Conservation (phyloP, 192 early-diverging fungal species). For the Linnemannia elongata region DNA sequence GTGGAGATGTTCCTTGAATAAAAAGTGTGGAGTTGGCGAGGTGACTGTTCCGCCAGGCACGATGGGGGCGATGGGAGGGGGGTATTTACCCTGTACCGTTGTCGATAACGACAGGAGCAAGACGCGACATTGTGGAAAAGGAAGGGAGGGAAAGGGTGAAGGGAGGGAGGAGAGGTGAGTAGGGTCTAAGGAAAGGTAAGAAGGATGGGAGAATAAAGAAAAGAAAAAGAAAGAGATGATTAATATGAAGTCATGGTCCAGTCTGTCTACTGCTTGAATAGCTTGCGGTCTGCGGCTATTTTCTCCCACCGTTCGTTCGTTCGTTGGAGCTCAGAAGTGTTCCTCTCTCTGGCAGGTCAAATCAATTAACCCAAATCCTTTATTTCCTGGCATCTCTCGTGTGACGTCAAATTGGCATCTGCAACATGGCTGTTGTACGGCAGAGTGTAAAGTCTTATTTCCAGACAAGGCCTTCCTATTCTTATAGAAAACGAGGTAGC, state of each 20-base stretch:
- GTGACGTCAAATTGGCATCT: neutral
- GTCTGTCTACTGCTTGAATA: neutral
- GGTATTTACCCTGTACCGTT: constrained; percentile 93
- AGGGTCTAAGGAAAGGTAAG: neutral
- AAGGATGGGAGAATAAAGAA: constrained; percentile 1
- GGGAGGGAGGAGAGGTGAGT: neutral
- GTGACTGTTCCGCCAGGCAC: constrained; percentile 21
- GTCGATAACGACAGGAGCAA: constrained; percentile 94
- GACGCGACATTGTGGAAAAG: constrained; percentile 55
- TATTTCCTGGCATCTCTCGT: neutral
- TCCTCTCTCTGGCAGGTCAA: too few relatives aligned
- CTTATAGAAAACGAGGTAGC: neutral
- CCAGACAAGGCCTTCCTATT: neutral
- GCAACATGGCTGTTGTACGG: too few relatives aligned
- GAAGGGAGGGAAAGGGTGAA: neutral
- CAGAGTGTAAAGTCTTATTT: neutral
- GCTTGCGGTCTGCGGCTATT: neutral
- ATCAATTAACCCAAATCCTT: neutral
- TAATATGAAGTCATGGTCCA: neutral
- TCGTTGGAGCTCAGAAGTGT: neutral
- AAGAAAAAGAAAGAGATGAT: neutral
- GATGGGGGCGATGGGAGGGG: neutral
- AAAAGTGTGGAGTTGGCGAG: neutral
- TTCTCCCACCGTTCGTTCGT: neutral
- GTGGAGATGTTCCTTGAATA: neutral